A percentile compares a stretch with the other conserved stretches of the same genome.
Conservation (phyloP, 192 early-diverging fungal species). For the Coemansia sp. region DNA sequence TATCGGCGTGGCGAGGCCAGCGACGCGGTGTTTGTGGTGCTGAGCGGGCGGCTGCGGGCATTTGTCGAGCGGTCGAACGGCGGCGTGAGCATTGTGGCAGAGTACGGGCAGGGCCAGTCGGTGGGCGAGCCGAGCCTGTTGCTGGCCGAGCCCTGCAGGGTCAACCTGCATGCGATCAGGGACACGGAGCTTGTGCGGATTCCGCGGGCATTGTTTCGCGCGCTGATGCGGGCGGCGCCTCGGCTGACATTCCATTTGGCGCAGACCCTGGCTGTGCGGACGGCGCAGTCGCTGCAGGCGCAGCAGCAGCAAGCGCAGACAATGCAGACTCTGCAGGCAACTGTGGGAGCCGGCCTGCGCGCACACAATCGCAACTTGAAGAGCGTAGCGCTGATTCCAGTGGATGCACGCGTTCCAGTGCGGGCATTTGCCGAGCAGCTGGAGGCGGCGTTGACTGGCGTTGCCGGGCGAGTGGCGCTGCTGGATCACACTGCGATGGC, state of each 20-base stretch:
- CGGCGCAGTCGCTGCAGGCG: slow-evolving; percentile 53
- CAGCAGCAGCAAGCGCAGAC: slow-evolving; percentile 12
- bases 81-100: slow-evolving; percentile 77
- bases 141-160: slow-evolving; percentile 64
- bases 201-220: slow-evolving; percentile 92
- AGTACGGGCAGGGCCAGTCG: slow-evolving; percentile 93
- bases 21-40: slow-evolving; percentile 88
- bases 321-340: not conserved
- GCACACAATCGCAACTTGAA: slow-evolving; percentile 91
- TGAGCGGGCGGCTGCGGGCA: slow-evolving; percentile 88
- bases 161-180: slow-evolving; percentile 95
- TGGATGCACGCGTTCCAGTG: slow-evolving; percentile 76
- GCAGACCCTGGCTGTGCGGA: slow-evolving; percentile 79
- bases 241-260: slow-evolving; percentile 90
- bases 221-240: slow-evolving; percentile 83
- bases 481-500: slow-evolving; percentile 82
- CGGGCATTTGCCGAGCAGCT: slow-evolving; percentile 84
- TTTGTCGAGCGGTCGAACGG: slow-evolving; percentile 67
- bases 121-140: slow-evolving; percentile 94
- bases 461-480: slow-evolving; percentile 70
- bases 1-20: slow-evolving; percentile 83
- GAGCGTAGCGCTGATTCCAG: slow-evolving; percentile 91
- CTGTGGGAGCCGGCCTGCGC: slow-evolving; percentile 50
- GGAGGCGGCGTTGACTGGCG: slow-evolving; percentile 62
- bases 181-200: slow-evolving; percentile 95